A percentile compares a stretch with the other conserved stretches of the same genome.
Conservation (phyloP, 1,284 basidiomycete species). For the Tremellales sp. region DNA sequence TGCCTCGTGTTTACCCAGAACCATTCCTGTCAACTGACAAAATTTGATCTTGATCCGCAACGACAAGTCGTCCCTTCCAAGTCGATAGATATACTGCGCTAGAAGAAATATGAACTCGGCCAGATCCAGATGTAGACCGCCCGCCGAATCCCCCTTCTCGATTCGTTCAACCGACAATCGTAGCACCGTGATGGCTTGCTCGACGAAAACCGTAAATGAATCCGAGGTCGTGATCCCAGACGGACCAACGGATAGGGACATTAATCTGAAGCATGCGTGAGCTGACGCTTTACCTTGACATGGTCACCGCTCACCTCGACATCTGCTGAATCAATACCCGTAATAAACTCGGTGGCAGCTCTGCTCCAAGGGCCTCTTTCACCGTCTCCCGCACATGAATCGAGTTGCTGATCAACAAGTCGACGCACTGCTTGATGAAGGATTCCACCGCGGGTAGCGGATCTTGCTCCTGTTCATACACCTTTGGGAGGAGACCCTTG, state of each 20-base stretch:
- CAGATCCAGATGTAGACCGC: conserved; percentile 63
- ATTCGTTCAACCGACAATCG: conserved; percentile 72
- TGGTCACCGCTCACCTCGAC: conserved; percentile 57
- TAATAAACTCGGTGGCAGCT: conserved; percentile 67
- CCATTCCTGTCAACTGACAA: conserved; percentile 66
- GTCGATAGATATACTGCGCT: conserved; percentile 63
- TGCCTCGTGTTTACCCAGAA: conserved; percentile 61
- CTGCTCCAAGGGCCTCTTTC: conserved; percentile 72
- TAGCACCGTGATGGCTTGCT: conserved; percentile 67
- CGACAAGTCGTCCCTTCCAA: conserved; percentile 54
- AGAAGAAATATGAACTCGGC: conserved; percentile 62
- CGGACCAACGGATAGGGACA: conserved; percentile 31
- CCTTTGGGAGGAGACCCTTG: conserved; percentile 61
- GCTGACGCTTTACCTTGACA: neutral
- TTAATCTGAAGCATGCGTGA: conserved; percentile 20
- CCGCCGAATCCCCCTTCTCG: conserved; percentile 58
- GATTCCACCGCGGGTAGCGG: conserved; percentile 55
- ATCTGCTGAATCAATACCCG: conserved; percentile 64
- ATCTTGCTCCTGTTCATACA: conserved; percentile 60
- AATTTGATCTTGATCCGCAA: conserved; percentile 70
- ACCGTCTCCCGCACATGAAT: conserved; percentile 68
- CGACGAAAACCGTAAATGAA: conserved; percentile 63
- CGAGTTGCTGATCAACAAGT: conserved; percentile 61
- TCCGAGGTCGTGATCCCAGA: conserved; percentile 55
- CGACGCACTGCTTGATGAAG: conserved; percentile 69